Percentiles rank a stretch among this genome's conserved stretches.
Conservation (phyloP, 139 green algal genomes). For the Trebouxia sp. region DNA sequence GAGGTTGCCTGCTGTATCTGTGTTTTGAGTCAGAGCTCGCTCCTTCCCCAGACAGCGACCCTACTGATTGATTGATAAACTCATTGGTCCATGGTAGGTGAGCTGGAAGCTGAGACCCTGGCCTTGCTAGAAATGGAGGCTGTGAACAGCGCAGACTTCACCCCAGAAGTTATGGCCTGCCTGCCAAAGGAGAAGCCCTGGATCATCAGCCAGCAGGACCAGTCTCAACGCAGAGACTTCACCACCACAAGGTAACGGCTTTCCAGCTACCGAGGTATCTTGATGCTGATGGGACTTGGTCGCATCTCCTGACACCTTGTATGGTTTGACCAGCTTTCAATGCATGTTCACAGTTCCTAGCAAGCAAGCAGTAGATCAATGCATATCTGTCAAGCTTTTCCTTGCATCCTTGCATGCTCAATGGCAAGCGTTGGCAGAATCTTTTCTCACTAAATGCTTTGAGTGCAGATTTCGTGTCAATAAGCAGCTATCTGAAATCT, state of each 20-base stretch:
- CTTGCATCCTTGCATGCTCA: background rate
- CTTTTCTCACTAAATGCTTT: no score
- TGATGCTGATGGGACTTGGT: background rate
- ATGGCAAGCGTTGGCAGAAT: background rate
- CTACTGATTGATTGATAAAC: background rate
- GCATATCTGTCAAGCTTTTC: background rate
- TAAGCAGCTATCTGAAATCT: background rate
- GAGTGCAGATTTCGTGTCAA: background rate
- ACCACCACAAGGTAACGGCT: slow-evolving; percentile 34
- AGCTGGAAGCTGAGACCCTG: slow-evolving; percentile 74
- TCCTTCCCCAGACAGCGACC: no score
- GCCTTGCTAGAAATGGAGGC: slow-evolving; percentile 62
- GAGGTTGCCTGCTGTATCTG: no score
- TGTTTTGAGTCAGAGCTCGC: no score
- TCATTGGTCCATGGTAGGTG: slow-evolving; percentile 19
- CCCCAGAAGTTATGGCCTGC: slow-evolving; percentile 70
- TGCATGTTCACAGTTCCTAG: background rate
- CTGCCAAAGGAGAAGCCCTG: slow-evolving; percentile 76
- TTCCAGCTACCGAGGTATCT: background rate
- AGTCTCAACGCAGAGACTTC: slow-evolving; percentile 74
- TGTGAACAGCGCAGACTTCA: slow-evolving; percentile 32
- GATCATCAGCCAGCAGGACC: slow-evolving; percentile 68
- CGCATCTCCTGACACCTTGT: background rate
- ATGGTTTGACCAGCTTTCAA: background rate
- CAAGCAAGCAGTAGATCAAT: background rate